phyloP scores from a whole-genome alignment of 192 early-diverging fungal species.

The Irineochytrium annulatum region DNA sequence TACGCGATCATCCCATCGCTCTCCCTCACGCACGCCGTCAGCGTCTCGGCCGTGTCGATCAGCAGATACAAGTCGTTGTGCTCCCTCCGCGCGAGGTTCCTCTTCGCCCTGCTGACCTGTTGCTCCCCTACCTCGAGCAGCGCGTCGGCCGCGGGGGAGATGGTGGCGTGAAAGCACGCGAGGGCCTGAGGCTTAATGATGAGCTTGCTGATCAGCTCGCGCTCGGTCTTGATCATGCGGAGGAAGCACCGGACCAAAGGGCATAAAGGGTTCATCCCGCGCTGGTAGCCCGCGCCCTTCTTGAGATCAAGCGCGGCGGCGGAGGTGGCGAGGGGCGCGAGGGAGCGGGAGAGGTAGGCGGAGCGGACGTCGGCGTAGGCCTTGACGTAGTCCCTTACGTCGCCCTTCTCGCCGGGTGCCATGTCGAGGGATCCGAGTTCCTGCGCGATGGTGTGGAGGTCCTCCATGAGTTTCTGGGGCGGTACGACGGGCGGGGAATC shows the following conservation, averaged over 20 bases:
- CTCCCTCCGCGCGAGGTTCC: slow-evolving; percentile 41
- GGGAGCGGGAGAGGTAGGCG: slow-evolving; percentile 53
- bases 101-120: slow-evolving; percentile 49
- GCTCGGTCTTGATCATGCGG: slow-evolving; percentile 63
- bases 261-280: slow-evolving; percentile 59
- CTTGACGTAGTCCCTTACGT: slow-evolving; percentile 36
- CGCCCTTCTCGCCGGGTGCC: slow-evolving; percentile 22
- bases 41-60: slow-evolving; percentile 61
- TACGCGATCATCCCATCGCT: slow-evolving; percentile 46
- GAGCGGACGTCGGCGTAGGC: slow-evolving; percentile 68
- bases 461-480: no score
- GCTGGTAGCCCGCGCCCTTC: slow-evolving; percentile 49
- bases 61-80: slow-evolving; percentile 60
- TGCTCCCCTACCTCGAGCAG: slow-evolving; percentile 50
- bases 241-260: slow-evolving; percentile 55
- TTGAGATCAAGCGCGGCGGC: slow-evolving; percentile 49
- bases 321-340: slow-evolving; percentile 44
- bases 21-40: slow-evolving; percentile 27
- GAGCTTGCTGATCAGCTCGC: slow-evolving; percentile 53
- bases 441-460: slow-evolving; percentile 22
- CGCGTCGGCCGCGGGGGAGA: slow-evolving; percentile 43
- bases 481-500: slow-evolving; percentile 4
- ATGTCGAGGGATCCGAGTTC: slow-evolving; percentile 34
- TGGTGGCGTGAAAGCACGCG: slow-evolving; percentile 40
- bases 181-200: slow-evolving; percentile 51